Base-by-base conservation (phyloP, 2,329 filamentous ascomycete species). In the Ophiostoma montium region DNA sequence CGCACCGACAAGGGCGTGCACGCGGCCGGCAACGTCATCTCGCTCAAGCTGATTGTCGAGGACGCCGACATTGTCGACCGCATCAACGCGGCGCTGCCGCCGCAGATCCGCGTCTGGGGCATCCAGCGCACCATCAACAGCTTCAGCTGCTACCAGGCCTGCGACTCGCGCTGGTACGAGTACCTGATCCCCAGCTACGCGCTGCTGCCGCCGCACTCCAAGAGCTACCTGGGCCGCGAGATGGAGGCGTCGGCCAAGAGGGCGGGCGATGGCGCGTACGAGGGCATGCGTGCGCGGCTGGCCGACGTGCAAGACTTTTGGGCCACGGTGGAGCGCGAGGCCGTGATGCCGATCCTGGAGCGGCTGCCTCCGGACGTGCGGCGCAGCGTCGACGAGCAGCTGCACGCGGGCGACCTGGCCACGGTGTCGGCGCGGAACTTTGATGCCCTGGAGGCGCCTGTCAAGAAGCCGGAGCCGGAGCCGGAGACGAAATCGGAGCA, bases 1-100 rank as follows among this genome's bases (percentile, higher is more conserved):
- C 77, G 92, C 55, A 98, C 92, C 0, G 92, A 98, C 68, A 98
- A 96, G 70, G 92, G 92, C 49, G 90, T 96, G 2, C 90, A 96
- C 64, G 90, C 90, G 1, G 90, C 90, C 1, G 92, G 90, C 47
- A 96, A 96, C 61, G 82, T 96, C 60, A 86, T 96, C 54, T 95
- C 87, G 31, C 65, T 96, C 59, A 98, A 98, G 69, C 72, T 98
- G 57, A 96, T 98, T 58, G 82, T 95, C 44, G 90, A 96, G 65
- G 90, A 96, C 51, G 74, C 80, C 11, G 80, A 94, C 54, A 78
- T 95, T 45, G 81, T 96, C 21, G 70, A 88, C 50, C 94, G 86
- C 67, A 95, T 98, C 74, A 98, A 98, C 66, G 75, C 79, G 33
- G 70, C 85, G 50, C 72, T 98, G 36, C 84, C 84, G 2, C 75